Conservation (phyloP, 192 early-diverging fungal species). For the Chytriomyces sp. region DNA sequence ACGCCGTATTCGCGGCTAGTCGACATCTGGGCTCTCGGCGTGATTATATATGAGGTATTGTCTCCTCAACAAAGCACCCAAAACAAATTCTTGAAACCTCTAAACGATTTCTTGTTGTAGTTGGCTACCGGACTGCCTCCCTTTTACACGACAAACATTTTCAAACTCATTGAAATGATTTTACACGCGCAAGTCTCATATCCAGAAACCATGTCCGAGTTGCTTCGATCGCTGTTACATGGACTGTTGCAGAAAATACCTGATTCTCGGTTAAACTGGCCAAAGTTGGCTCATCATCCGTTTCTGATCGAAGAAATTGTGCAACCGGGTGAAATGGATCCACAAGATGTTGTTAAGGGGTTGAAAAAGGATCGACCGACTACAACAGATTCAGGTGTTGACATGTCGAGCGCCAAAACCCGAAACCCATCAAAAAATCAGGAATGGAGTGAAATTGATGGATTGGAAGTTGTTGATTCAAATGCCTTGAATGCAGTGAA, state of each 20-base stretch:
- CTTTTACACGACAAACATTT: conserved; percentile 50
- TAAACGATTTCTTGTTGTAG: conserved; percentile 29
- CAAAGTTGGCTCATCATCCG: conserved; percentile 32
- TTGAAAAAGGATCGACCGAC: conserved; percentile 9
- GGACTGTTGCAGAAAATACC: conserved; percentile 38
- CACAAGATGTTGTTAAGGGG: not conserved
- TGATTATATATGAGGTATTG: conserved; percentile 42
- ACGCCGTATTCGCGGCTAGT: conserved; percentile 42
- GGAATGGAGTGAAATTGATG: conserved; percentile 10
- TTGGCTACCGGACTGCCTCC: conserved; percentile 40
- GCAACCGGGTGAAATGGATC: not conserved
- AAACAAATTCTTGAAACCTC: not conserved
- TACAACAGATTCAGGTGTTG: conserved; percentile 37
- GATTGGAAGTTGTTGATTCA: not conserved
- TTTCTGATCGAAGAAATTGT: conserved; percentile 12
- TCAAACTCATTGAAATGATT: conserved; percentile 50
- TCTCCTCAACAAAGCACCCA: not conserved
- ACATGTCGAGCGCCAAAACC: conserved; percentile 8
- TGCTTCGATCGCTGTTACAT: conserved; percentile 8
- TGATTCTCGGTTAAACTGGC: conserved; percentile 38
- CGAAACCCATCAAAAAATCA: not conserved
- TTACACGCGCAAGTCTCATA: conserved; percentile 27
- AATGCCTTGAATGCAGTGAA: not conserved
- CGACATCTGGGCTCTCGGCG: conserved; percentile 49
- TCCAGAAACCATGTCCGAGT: conserved; percentile 24